Evolutionary conservation across 2,329 filamentous ascomycete species (phyloP).

Genomic region (Botrytis deweyae): DNA sequence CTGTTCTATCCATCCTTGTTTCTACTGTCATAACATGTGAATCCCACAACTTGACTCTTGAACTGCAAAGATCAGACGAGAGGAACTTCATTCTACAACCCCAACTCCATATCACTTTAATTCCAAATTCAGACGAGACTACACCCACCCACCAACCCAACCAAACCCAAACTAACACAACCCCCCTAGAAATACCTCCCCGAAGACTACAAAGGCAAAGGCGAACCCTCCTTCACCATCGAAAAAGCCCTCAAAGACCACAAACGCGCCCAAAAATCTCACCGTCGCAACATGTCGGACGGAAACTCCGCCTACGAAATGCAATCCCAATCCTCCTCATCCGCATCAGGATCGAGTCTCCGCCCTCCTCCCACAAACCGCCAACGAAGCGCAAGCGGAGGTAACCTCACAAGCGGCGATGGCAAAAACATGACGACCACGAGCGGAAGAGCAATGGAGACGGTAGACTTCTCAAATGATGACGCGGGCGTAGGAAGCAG

Average conservation of each 20-base stretch:
- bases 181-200: slow-evolving; percentile 61
- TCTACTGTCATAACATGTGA: not conserved
- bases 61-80: not conserved
- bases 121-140: not conserved
- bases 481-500: slow-evolving; percentile 19
- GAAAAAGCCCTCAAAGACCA: slow-evolving; percentile 66
- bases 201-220: slow-evolving; percentile 79
- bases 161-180: slow-evolving; percentile 16
- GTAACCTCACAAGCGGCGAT: slow-evolving; percentile 16
- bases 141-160: not conserved
- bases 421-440: not conserved
- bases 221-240: slow-evolving; percentile 70
- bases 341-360: slow-evolving; percentile 19
- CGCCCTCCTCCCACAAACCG: slow-evolving; percentile 32
- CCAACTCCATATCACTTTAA: not conserved
- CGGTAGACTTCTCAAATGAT: slow-evolving; percentile 16
- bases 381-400: slow-evolving; percentile 47
- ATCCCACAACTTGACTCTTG: not conserved
- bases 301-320: slow-evolving; percentile 49
- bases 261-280: slow-evolving; percentile 28
- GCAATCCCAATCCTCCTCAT: slow-evolving; percentile 40
- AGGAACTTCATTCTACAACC: not conserved
- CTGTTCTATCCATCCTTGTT: not conserved
- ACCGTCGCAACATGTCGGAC: slow-evolving; percentile 33
- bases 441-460: slow-evolving; percentile 19